phyloP scores from a whole-genome alignment of 257 asterid genomes.

The Eucommia ulmoides region DNA sequence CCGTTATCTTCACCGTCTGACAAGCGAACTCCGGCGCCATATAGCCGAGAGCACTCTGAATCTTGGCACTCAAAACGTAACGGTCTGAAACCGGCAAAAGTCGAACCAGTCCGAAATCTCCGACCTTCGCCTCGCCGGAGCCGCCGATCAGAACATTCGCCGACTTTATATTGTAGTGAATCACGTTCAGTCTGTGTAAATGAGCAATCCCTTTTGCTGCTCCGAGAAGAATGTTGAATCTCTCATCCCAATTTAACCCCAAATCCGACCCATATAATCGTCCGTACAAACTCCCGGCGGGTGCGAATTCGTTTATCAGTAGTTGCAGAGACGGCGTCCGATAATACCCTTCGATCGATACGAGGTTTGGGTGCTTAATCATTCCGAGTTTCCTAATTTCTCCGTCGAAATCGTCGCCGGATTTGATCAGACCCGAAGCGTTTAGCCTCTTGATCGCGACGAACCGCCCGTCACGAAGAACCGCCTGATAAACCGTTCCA shows the following conservation, averaged over 20 bases:
- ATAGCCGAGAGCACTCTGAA: constrained; percentile 82
- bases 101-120: constrained; percentile 66
- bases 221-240: constrained; percentile 51
- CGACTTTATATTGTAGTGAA: constrained; percentile 73
- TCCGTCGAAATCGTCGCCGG: constrained; percentile 65
- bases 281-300: constrained; percentile 47
- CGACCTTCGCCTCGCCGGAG: constrained; percentile 53
- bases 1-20: constrained; percentile 69
- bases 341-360: constrained; percentile 60
- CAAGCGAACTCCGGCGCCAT: constrained; percentile 89
- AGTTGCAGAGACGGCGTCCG: constrained; percentile 84
- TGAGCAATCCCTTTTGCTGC: constrained; percentile 61
- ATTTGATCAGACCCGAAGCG: constrained; percentile 56
- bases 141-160: constrained; percentile 40
- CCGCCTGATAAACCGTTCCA: constrained; percentile 59
- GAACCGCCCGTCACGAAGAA: constrained; percentile 43
- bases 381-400: constrained; percentile 52
- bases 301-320: constrained; percentile 42
- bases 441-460: constrained; percentile 81
- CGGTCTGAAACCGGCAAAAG: constrained; percentile 53
- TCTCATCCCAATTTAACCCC: constrained; percentile 50
- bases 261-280: constrained; percentile 39
- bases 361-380: constrained; percentile 48
- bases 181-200: constrained; percentile 43
- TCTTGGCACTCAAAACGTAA: constrained; percentile 63